These are phyloP conservation scores for Brassica carinata DNA, from an alignment of 345 rosid species.

Conservation along the genomic window DNA sequence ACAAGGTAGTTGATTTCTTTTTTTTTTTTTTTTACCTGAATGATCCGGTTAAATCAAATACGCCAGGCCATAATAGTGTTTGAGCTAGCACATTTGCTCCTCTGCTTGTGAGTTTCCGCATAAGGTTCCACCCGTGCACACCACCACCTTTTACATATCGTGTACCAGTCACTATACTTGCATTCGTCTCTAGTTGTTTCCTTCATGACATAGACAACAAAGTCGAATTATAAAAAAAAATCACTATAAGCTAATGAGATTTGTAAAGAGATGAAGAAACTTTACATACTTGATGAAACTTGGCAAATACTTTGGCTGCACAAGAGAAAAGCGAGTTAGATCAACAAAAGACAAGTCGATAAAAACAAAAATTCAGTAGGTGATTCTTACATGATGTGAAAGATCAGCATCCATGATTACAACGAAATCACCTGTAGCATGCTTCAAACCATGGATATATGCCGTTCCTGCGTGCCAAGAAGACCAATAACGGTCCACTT, in stretches of 20 bases:
- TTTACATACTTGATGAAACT: constrained; percentile 83
- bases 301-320: constrained; percentile 95
- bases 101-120: constrained; percentile 96
- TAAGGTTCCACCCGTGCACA: constrained; percentile 96
- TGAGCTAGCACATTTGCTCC: constrained; percentile 99
- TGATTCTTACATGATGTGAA: constrained; percentile 87
- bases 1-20: neutral
- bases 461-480: constrained; percentile 72
- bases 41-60: constrained; percentile 94
- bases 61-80: constrained; percentile 96
- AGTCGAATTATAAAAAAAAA: neutral
- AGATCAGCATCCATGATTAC: constrained; percentile 99
- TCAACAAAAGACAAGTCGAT: constrained; percentile 3
- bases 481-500: neutral
- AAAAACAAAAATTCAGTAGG: neutral
- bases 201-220: constrained; percentile 34
- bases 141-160: constrained; percentile 89
- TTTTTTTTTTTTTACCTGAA: constrained; percentile 55
- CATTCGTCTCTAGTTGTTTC: constrained; percentile 89
- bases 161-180: constrained; percentile 93
- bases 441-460: constrained; percentile 83
- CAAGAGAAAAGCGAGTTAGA: constrained; percentile 35
- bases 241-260: neutral
- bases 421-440: constrained; percentile 89
- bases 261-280: constrained; percentile 2